Evolutionary conservation across 164 flowering plant genomes (phyloP), one percentile per base, ranked within the genome.

Genomic region (Stephania cephalantha): DNA sequence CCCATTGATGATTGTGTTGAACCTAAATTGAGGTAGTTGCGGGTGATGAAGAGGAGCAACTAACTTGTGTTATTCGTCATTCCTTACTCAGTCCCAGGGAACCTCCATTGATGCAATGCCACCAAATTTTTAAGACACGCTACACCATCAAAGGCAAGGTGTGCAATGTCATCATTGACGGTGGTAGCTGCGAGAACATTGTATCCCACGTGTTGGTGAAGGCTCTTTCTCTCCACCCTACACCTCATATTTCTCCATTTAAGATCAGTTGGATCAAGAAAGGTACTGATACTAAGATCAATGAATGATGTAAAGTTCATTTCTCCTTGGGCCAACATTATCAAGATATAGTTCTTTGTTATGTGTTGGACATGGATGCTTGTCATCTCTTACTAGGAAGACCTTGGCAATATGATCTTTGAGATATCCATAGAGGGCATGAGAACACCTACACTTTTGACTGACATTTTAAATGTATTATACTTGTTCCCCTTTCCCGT

Each of bases 321-420:
- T 45, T 35, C 3, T 69, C 4, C 1, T 1, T 11, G 1, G 6
- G 53, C 2, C 9, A 48, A 48, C 12, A 69, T 18, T 69, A 17
- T 10, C 17, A 35, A 6, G 18, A 69, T 44, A 3, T 3, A 3
- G 71, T 69, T 0, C n/a, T 69, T 3, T 69, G 71, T 15, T 48
- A 69, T 15, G 46, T 69, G 1, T 4, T 69, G 1, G n/a, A 69
- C 3, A 69, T 69, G 71, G 22, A 13, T 10, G 71, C 50, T 30
- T 30, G 46, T 6, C 71, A 31, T n/a, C 46, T 69, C 3, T 20
- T 69, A 5, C n/a, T 69, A 9, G 71, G 71, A 5, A 44, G 71
- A 8, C 50, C 71, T 6, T 69, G 71, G 71, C 71, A 69, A 13
- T 31, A 69, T 31, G 71, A 42, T 69, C 20, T 69, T 42, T 6